Conservation (phyloP, 108 stramenopile genomes). For the Cafeteria roenbergensis region DNA sequence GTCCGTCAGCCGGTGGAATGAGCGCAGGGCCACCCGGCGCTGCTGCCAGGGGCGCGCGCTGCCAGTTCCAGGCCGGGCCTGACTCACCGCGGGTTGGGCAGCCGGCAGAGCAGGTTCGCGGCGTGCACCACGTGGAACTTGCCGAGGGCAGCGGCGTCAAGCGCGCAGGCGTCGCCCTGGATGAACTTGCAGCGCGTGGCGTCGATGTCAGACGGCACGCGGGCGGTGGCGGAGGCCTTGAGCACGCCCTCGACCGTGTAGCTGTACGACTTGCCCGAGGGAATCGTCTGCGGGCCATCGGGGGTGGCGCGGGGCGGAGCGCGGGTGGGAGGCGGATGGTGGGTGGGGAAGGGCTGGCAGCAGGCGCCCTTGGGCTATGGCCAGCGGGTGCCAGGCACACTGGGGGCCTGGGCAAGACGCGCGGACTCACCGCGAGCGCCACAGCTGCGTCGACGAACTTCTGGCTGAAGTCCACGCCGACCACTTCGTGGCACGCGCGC, state of each 20-base stretch:
- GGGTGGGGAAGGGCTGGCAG: too few relatives aligned
- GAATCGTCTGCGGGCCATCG: too few relatives aligned
- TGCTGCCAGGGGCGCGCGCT: too few relatives aligned
- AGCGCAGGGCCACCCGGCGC: too few relatives aligned
- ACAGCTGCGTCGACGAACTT: conserved; percentile 64
- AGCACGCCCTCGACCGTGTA: conserved; percentile 24
- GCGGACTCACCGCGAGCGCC: conserved; percentile 40
- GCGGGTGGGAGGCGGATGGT: too few relatives aligned
- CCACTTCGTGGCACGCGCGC: conserved; percentile 62
- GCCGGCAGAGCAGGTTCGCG: conserved; percentile 79
- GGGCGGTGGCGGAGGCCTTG: background rate
- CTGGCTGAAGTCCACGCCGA: conserved; percentile 74
- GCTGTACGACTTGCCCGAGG: too few relatives aligned
- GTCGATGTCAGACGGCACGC: conserved; percentile 1
- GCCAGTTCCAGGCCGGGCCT: too few relatives aligned
- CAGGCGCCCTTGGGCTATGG: too few relatives aligned
- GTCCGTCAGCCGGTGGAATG: too few relatives aligned
- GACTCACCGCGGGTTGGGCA: conserved; percentile 81
- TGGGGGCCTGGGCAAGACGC: too few relatives aligned
- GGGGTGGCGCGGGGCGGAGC: too few relatives aligned
- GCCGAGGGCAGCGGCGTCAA: conserved; percentile 15
- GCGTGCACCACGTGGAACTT: conserved; percentile 73
- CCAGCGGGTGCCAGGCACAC: too few relatives aligned
- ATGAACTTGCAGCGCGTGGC: background rate
- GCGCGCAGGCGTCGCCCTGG: conserved; percentile 9